phyloP scores from a whole-genome alignment of 23 red algal species.

The Gracilaria caudata region DNA sequence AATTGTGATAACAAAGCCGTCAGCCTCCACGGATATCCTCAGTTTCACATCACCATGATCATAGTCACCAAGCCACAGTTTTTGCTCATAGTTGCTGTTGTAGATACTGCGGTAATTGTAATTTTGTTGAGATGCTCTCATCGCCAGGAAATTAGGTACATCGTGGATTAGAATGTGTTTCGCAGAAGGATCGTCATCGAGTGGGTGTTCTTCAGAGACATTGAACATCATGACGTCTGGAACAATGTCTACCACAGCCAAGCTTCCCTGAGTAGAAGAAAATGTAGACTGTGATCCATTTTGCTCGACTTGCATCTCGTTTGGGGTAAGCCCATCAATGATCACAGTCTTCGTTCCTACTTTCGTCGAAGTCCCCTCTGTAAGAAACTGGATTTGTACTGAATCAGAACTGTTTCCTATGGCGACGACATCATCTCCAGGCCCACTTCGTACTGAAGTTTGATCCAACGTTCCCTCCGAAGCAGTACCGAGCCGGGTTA shows the following conservation, averaged over 20 bases:
- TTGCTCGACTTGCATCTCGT: background rate
- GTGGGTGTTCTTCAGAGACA: background rate
- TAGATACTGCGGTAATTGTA: background rate
- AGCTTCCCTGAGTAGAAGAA: background rate
- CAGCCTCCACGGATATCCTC: background rate
- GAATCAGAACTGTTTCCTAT: background rate
- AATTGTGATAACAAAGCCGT: background rate
- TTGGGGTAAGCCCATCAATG: background rate
- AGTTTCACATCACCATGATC: background rate
- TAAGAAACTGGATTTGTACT: background rate
- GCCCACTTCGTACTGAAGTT: background rate
- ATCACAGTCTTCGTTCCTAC: constrained; percentile 4
- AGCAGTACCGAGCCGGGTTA: background rate
- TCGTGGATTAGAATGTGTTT: constrained; percentile 19
- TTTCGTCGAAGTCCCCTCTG: background rate
- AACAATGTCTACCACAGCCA: background rate
- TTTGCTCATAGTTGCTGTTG: constrained; percentile 11
- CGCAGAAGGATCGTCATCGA: background rate
- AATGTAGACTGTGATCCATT: background rate
- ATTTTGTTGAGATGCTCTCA: background rate
- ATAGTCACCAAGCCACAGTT: background rate
- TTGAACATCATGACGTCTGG: constrained; percentile 31
- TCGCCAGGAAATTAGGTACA: background rate
- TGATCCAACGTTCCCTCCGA: background rate
- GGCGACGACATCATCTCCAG: constrained; percentile 7